A percentile compares a stretch with the other conserved stretches of the same genome.
Conservation (phyloP, 2,329 filamentous ascomycete species). For the Coniochaeta sp. region DNA sequence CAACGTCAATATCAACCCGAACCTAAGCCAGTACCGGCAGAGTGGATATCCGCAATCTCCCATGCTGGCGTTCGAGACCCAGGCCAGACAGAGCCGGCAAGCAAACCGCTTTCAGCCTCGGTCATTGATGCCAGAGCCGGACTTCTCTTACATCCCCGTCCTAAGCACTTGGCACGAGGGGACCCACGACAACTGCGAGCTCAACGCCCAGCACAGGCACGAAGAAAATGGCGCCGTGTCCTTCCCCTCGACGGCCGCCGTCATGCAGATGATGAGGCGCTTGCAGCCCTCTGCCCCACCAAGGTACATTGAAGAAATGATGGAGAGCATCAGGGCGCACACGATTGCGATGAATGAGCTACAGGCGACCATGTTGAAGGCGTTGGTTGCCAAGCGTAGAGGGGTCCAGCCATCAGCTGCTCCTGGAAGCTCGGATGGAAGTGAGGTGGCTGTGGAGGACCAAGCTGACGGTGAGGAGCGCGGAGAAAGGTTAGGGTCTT, state of each 20-base stretch:
- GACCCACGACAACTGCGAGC: not conserved
- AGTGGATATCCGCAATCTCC: not conserved
- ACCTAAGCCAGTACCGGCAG: not conserved
- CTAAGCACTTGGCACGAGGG: not conserved
- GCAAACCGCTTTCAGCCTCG: not conserved
- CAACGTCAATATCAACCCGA: not conserved
- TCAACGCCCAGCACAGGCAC: not conserved
- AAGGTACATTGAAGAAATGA: not conserved
- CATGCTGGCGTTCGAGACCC: not conserved
- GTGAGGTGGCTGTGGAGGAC: no score
- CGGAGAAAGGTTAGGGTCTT: no score
- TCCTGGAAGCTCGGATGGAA: no score
- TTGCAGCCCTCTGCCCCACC: not conserved
- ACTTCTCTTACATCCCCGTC: not conserved
- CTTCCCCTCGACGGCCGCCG: not conserved
- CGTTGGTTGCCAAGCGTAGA: no score
- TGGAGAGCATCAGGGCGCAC: no score
- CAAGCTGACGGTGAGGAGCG: no score
- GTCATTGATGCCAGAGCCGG: not conserved
- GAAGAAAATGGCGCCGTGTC: not conserved
- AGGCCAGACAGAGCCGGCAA: not conserved
- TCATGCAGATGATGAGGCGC: not conserved
- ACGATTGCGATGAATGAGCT: no score
- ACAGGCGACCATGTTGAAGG: no score
- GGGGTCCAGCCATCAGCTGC: no score